Evolutionary conservation across 768 basidiomycete species (phyloP), one percentile per base, ranked within the genome.

Genomic region (Xerocomellus dryophilus): DNA sequence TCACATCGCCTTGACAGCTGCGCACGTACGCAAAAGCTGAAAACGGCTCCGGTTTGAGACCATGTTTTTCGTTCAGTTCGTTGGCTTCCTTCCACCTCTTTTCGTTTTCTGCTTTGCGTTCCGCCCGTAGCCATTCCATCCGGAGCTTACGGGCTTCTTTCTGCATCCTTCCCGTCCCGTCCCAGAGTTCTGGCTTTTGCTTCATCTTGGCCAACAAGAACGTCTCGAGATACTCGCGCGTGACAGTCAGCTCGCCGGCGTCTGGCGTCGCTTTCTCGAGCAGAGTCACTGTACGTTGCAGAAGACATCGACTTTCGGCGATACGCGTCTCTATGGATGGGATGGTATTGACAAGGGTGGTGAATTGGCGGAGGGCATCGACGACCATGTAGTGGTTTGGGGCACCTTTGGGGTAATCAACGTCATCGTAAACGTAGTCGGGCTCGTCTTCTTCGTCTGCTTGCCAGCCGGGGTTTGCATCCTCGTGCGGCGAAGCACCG

Each of bases 181-280:
- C 70, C 62, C 63, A 72, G 4, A 69, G 50, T n/a, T 71, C 69
- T 5, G 47, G 53, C 42, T 61, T 71, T n/a, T 58, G 36, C 51
- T 69, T 71, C 66, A 71, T 65, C 47, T 60, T 65, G 40, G n/a
- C 62, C n/a, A 70, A 20, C 12, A 66, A 34, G 39, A 60, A 50
- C 1, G 47, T 49, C 46, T 72, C 68, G 14, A 69, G 53, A n/a
- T 56, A 56, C 38, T 70, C 66, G 20, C 70, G 62, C 25, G 58
- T 61, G 43, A 61, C 50, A 7, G 51, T 25, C 27, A 60, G 11
- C 42, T 70, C 59, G 39, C 66, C 60, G 15, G 61, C 38, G 5
- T 61, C 62, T 23, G 62, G 58, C 7, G 49, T 51, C 10, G 53
- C 49, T 34, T 55, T 59, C 1, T 62, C 49, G 15, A 70, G 56